Evolutionary conservation across 345 rosid species (phyloP), one percentile per base, ranked within the genome.

Genomic region (Linum usitatissimum): DNA sequence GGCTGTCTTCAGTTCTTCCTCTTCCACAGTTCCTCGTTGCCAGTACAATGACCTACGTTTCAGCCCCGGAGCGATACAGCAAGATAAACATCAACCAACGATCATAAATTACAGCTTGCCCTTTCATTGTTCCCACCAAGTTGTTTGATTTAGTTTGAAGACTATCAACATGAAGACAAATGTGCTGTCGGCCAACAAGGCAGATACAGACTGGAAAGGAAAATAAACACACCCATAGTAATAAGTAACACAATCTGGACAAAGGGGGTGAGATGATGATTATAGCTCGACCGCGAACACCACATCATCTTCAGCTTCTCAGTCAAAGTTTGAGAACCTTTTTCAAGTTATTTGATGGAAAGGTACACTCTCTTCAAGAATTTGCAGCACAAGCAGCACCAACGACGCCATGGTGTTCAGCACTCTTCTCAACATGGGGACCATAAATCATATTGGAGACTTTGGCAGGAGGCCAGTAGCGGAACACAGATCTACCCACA

Each of bases 401-500:
- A 45, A 45, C 51, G 10, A 45, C 2, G 51, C 51, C 8, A 6
- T 9, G 51, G 15, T 45, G 51, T 45, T 45, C 51, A 45, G 17
- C 10, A 55, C 30, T 20, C 59, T 55, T 55, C 14, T 28, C 59
- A 6, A 30, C 23, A n/a, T 55, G 59, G 23, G 14, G 10, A 19
- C 30, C 59, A 45, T 12, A 55, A 3, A 55, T 55, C 30, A 28
- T 55, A 19, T 55, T 28, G 18, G 59, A 55, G 14, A 55, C 59
- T 73, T 72, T 84, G 71, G 84, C 72, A 9, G 93, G 91, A 45
- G 89, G 94, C 89, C 93, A 84, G 53, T 84, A 89, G 15, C 91
- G 80, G 54, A 84, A 89, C 51, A 84, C 81, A 0, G 89, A 86
- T 78, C 91, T 80, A 57, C 90, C 87, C 13, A 86, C 70, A 54